A percentile compares a stretch with the other conserved stretches of the same genome.
Conservation (phyloP, 1,284 basidiomycete genomes). For the Ceratobasidium sp. region DNA sequence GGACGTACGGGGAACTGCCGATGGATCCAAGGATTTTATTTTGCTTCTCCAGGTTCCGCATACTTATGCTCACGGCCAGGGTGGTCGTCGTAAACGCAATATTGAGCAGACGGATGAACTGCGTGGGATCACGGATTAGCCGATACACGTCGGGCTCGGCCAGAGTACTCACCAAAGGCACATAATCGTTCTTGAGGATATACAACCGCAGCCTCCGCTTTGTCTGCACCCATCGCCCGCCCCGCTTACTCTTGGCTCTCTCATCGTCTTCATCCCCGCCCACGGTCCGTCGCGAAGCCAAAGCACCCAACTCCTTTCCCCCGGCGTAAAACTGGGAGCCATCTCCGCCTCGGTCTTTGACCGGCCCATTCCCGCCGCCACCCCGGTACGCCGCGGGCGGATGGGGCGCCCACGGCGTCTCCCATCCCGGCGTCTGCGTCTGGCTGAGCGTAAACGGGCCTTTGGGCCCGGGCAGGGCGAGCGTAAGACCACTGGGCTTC, state of each 20-base stretch:
- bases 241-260: slow-evolving; percentile 55
- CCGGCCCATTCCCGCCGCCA: slow-evolving; percentile 49
- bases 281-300: slow-evolving; percentile 53
- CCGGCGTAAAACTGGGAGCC: slow-evolving; percentile 53
- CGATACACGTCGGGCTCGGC: not conserved
- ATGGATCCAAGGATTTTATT: slow-evolving; percentile 74
- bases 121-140: slow-evolving; percentile 52
- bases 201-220: slow-evolving; percentile 72
- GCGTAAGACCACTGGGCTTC: slow-evolving; percentile 51
- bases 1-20: slow-evolving; percentile 83
- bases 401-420: slow-evolving; percentile 74
- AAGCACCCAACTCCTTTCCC: slow-evolving; percentile 55
- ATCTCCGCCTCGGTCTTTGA: slow-evolving; percentile 55
- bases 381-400: slow-evolving; percentile 50
- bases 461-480: slow-evolving; percentile 51
- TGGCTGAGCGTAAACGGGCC: slow-evolving; percentile 68
- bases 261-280: slow-evolving; percentile 56
- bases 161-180: slow-evolving; percentile 72
- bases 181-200: slow-evolving; percentile 77
- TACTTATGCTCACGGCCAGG: slow-evolving; percentile 82
- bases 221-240: slow-evolving; percentile 61
- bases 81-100: slow-evolving; percentile 85
- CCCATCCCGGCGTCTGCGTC: slow-evolving; percentile 72
- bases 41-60: slow-evolving; percentile 71
- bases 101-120: slow-evolving; percentile 89